phyloP scores from a whole-genome alignment of 306 rosid genomes.

The Phaseolus lunatus region DNA sequence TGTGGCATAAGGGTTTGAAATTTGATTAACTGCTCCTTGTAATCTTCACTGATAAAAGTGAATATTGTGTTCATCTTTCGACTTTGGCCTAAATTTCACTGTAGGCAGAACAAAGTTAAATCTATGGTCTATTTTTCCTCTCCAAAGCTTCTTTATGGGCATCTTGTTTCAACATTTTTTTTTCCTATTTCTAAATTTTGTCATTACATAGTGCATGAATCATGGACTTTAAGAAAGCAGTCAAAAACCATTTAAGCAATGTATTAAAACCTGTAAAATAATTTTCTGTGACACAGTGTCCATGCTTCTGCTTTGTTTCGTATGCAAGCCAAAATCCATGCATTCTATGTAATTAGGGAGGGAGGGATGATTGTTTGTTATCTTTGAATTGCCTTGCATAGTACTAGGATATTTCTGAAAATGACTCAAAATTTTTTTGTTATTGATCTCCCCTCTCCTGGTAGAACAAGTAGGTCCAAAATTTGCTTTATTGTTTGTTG shows the following conservation, averaged over 20 bases:
- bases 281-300: not conserved
- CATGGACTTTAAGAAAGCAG: not conserved
- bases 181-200: not conserved
- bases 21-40: slow-evolving; percentile 14
- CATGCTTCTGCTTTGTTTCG: not conserved
- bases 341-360: slow-evolving; percentile 11
- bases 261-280: slow-evolving; percentile 19
- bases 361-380: slow-evolving; percentile 6
- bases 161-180: not conserved
- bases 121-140: slow-evolving; percentile 26
- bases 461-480: slow-evolving; percentile 28
- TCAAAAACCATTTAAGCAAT: not conserved
- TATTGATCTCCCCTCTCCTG: slow-evolving; percentile 8
- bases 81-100: slow-evolving; percentile 17
- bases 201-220: not conserved
- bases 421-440: slow-evolving; percentile 9
- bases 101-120: not conserved
- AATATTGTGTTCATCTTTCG: not conserved
- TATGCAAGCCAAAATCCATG: not conserved
- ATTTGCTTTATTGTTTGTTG: slow-evolving; percentile 7
- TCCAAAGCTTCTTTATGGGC: slow-evolving; percentile 10
- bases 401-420: not conserved
- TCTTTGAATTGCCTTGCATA: not conserved
- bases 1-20: slow-evolving; percentile 30
- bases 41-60: slow-evolving; percentile 21